phyloP scores from a whole-genome alignment of 768 basidiomycete genomes.

The Suillus discolor region DNA sequence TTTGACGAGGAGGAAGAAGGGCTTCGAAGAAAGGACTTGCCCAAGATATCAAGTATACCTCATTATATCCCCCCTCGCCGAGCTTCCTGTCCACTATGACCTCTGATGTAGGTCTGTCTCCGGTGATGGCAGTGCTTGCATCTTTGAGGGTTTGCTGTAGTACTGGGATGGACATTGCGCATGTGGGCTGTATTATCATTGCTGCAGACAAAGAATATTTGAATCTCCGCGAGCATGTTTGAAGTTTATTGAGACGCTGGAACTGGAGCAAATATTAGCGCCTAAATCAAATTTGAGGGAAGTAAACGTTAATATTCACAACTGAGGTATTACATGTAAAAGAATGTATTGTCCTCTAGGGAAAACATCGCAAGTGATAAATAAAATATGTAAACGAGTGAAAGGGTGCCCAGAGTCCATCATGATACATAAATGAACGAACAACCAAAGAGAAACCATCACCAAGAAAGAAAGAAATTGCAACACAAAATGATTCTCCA shows the following conservation, averaged over 20 bases:
- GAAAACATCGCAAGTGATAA: background rate
- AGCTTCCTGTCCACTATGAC: background rate
- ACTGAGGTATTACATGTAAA: background rate
- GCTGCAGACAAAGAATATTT: no score
- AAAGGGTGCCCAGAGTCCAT: background rate
- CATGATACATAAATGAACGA: background rate
- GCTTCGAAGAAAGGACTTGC: background rate
- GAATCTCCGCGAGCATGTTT: no score
- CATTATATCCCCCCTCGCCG: background rate
- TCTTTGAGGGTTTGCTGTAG: background rate
- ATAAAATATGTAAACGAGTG: background rate
- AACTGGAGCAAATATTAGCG: no score
- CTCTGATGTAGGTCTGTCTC: background rate
- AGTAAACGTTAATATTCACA: no score
- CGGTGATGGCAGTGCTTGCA: background rate
- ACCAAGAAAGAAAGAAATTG: background rate
- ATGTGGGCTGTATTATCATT: no score
- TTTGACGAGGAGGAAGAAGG: no score
- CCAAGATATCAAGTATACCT: background rate
- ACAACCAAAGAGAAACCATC: background rate
- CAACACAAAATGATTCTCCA: background rate
- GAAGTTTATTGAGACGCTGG: no score
- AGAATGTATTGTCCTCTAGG: background rate
- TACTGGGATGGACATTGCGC: background rate
- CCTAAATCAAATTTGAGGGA: no score